Evolutionary conservation across 306 rosid species (phyloP), one percentile per base, ranked within the genome.

Genomic region (Fragaria nilgerrensis): DNA sequence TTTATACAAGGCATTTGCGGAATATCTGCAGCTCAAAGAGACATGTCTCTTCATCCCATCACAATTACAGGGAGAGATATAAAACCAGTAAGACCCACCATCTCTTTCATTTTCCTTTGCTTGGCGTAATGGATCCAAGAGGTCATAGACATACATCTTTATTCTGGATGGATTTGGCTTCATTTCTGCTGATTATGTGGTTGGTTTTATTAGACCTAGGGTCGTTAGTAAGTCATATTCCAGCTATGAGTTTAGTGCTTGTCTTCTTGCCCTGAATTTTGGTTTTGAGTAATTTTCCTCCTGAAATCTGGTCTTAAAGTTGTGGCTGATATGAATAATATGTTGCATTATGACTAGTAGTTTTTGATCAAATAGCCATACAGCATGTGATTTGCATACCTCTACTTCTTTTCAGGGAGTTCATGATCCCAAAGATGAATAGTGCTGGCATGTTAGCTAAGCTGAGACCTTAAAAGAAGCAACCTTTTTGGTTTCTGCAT

Each of bases 21-120:
- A 64, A 64, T 64, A 12, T 64, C n/a, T 64, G 69, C 69, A 64
- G 12, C 69, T 68, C 76, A 80, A 78, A 39, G 82, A 78, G 83
- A 85, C 82, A 74, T 78, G 75, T 77, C 83, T 86, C 88, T 74
- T 83, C 84, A 84, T 63, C 85, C 81, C 84, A 81, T 84, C 77
- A 76, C 63, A 59, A 76, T 81, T 82, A 73, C 65, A 73, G 75
- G 81, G 87, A 79, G 66, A 59, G 82, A 73, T 76, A 61, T 78
- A 75, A 79, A 77, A 53, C 52, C 67, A 48, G 75, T 65, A 80
- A 73, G 88, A 56, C 84, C 89, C 89, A 83, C 82, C 75, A 72
- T 82, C 25, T 5, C 27, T 78, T 74, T 79, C 88, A 65, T 44
- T 76, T 76, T 87, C 72, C 32, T 69, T 70, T 74, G 70, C 77